Base-by-base conservation (phyloP, 441 rosid genomes). In the Eutrema salsugineum region DNA sequence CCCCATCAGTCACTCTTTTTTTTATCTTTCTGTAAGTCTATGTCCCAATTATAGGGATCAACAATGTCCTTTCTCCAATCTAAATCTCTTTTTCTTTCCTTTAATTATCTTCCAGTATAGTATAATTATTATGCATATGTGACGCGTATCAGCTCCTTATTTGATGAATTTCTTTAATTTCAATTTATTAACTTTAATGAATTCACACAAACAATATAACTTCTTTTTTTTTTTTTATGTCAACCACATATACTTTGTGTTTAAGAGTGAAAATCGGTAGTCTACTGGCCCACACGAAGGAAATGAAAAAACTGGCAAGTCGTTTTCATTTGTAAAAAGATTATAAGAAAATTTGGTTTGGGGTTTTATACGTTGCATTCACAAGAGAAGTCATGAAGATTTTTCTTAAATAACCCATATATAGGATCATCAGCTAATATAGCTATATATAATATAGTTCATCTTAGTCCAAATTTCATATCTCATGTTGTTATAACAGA, bases 31-130 rank as follows among this genome's bases (percentile, higher is more conserved):
- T 27, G 17, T 15, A 63, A 63, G 32, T 54, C 57, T 16, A 17
- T 63, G 77, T 65, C 77, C 48, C 77, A 64, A 56, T 56, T 72
- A 64, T 56, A 72, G 50, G 70, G 51, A 73, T 73, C 66, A 72
- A 44, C 32, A 56, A 33, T 44, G 30, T 63, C 38, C 56, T 65
- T 64, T 72, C 71, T 65, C 50, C 71, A 56, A 65, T 72, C 28
- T 19, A 47, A 35, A 16, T 48, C 27, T 72, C 20, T 48, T 50
- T 66, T 56, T 47, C 43, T 47, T 56, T 38, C 44, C 66, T 55
- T 32, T 65, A 65, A 28, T 73, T 48, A 65, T 65, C 17, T 47
- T 73, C 44, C 49, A 39, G 17, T 48, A 47, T 64, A 38, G 1
- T 28, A 33, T 22, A 10, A 33, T 33, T 33, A 30, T 35, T 35